Percentiles rank a stretch among this genome's conserved stretches.
These are phyloP conservation scores for Brachypodium distachyon DNA, from an alignment of 202 grass and related monocot species.

Conservation along the genomic window DNA sequence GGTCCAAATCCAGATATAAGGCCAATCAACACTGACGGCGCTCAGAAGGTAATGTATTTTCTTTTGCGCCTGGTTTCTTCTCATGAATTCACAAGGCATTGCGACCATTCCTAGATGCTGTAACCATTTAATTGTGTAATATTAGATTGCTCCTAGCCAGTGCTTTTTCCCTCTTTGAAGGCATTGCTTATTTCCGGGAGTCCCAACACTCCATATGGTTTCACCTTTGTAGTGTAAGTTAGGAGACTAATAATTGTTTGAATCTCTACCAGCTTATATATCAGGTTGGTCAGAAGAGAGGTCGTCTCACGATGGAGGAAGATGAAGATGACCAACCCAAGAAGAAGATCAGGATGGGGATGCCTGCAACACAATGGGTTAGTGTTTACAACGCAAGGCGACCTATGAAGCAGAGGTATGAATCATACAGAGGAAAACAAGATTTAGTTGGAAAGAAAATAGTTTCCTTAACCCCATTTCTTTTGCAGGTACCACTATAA, in stretches of 20 bases:
- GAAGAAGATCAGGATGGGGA: slow-evolving; percentile 88
- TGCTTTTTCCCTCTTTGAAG: neutral
- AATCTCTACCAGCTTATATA: slow-evolving; percentile 59
- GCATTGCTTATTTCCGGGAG: neutral
- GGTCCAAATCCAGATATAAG: slow-evolving; percentile 86
- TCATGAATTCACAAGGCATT: neutral
- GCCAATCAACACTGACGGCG: slow-evolving; percentile 93
- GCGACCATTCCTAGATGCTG: neutral
- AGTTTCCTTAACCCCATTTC: slow-evolving; percentile 9
- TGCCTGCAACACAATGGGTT: slow-evolving; percentile 91
- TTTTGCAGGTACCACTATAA: slow-evolving; percentile 94
- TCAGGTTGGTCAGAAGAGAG: slow-evolving; percentile 93
- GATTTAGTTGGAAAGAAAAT: slow-evolving; percentile 14
- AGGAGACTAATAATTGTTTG: slow-evolving; percentile 32
- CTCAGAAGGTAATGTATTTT: slow-evolving; percentile 72
- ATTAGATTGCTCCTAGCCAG: neutral
- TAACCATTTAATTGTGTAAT: slow-evolving; percentile 1
- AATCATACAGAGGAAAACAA: neutral
- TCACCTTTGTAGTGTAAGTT: neutral
- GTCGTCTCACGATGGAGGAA: slow-evolving; percentile 77
- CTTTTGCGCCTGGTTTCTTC: slow-evolving; percentile 6
- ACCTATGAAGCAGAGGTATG: slow-evolving; percentile 92
- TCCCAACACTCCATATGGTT: neutral
- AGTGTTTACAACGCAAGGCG: slow-evolving; percentile 89
- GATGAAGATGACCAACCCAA: slow-evolving; percentile 88